A percentile compares a stretch with the other conserved stretches of the same genome.
Conservation (phyloP, 2,329 filamentous ascomycete species). For the Penicillium rolfsii region DNA sequence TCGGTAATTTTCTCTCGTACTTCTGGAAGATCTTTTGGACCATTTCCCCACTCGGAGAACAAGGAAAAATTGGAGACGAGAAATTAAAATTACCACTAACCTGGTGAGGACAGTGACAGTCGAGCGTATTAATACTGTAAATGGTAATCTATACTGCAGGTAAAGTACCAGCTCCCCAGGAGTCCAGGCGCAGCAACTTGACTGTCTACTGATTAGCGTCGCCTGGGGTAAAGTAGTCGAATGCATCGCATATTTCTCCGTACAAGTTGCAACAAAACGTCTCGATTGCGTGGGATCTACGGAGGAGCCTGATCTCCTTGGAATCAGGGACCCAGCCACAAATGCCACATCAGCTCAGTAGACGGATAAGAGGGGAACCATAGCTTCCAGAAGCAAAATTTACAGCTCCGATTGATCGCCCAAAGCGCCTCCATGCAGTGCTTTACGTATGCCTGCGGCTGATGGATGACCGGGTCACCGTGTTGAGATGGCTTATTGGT, state of each 20-base stretch:
- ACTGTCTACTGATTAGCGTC: not conserved
- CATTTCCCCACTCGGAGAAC: not conserved
- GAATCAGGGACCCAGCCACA: not conserved
- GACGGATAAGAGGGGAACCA: too few relatives aligned
- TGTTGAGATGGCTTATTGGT: not conserved
- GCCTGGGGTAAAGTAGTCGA: not conserved
- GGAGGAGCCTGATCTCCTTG: not conserved
- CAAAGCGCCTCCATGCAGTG: conserved; percentile 1
- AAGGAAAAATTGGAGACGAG: not conserved
- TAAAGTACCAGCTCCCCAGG: not conserved
- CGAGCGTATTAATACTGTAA: not conserved
- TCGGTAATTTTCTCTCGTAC: not conserved
- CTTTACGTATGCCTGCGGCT: conserved; percentile 5
- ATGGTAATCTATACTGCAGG: not conserved
- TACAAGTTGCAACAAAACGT: not conserved
- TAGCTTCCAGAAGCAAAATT: too few relatives aligned
- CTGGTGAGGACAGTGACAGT: not conserved
- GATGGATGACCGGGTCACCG: not conserved
- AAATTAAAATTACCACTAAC: conserved; percentile 3
- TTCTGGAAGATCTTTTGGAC: conserved; percentile 4
- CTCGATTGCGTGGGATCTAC: not conserved
- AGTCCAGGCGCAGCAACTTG: not conserved
- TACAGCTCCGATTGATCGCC: conserved; percentile 5
- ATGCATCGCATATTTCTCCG: not conserved
- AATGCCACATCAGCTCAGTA: not conserved